Base-by-base conservation (phyloP, 805 yeast species). In the Zygosaccharomyces pseudorouxii region DNA sequence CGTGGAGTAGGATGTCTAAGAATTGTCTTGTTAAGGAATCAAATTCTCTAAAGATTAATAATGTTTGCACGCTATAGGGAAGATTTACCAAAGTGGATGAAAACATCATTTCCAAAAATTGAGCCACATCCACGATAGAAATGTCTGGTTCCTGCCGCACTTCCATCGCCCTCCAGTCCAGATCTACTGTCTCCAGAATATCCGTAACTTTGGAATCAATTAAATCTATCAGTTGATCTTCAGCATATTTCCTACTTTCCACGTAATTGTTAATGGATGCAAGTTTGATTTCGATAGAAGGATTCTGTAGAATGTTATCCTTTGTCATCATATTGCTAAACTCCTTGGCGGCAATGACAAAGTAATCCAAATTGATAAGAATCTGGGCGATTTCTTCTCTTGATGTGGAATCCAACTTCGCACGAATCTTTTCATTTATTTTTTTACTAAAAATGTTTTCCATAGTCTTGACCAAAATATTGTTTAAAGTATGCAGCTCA, bases 361-460 rank as follows among this genome's bases (percentile, higher is more conserved):
- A 92, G 64, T 86, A 88, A 62, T 92, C 97, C 58, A 92, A 71
- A 64, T 93, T 89, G 49, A 93, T 84, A 55, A 87, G 74, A 55
- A 88, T 87, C 70, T 93, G 98, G 0, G 96, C 84, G 23, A 89
- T 78, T 55, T 89, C 90, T 66, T 92, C 98, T 61, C 95, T 86
- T 53, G 89, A 86, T 10, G 84, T 79, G 2, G 89, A 76, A 55
- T 80, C 77, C 42, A 85, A 75, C 51, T 81, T 80, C 11, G 76
- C 74, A 48, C 78, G 75, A 42, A 86, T 78, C 51, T 82, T 79
- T 36, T 73, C 73, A 56, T 88, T 77, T 1, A 92, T 85, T 1
- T 86, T 79, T 38, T 78, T 76, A 16, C 78, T 76, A 52, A 90
- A 72, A n/a, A 89, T 78, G 19, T 70, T 63, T 59, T 93, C 97